A percentile compares a stretch with the other conserved stretches of the same genome.
phyloP scores from a whole-genome alignment of 1,284 basidiomycete genomes.

The Apiotrichum akiyoshidainum region DNA sequence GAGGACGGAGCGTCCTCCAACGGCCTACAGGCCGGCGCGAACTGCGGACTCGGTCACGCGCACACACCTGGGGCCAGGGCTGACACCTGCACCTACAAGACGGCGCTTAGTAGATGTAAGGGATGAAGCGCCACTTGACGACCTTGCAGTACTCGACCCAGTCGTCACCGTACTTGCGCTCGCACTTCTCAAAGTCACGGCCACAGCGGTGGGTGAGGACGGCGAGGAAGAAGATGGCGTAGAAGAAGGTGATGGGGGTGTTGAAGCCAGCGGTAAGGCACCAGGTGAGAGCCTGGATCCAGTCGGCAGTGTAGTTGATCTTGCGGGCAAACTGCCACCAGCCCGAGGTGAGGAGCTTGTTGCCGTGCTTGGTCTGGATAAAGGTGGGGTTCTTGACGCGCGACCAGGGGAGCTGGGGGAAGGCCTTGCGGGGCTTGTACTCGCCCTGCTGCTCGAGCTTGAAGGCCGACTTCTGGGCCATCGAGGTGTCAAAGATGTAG shows the following conservation, averaged over 20 bases:
- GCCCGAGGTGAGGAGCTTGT: conserved; percentile 55
- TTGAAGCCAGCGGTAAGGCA: conserved; percentile 77
- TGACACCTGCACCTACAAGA: not conserved
- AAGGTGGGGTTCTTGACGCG: conserved; percentile 84
- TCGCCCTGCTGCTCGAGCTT: conserved; percentile 95
- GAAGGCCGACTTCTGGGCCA: conserved; percentile 97
- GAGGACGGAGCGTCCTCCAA: too few species aligned
- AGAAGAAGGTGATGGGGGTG: conserved; percentile 90
- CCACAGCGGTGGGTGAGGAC: conserved; percentile 83
- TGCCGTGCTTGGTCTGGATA: conserved; percentile 89
- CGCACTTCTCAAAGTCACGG: conserved; percentile 91
- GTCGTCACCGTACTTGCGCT: conserved; percentile 89
- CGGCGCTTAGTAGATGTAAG: conserved; percentile 54
- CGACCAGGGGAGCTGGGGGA: conserved; percentile 88
- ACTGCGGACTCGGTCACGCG: too few species aligned
- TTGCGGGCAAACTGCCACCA: conserved; percentile 76
- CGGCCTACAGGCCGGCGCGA: too few species aligned
- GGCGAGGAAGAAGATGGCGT: conserved; percentile 86
- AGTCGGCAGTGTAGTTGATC: conserved; percentile 49
- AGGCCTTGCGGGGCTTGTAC: conserved; percentile 78
- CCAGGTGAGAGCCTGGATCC: conserved; percentile 79
- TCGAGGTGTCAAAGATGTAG: conserved; percentile 85
- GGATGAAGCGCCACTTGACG: conserved; percentile 87
- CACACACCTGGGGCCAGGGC: too few species aligned
- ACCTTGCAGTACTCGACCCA: conserved; percentile 82